phyloP scores from a whole-genome alignment of 2,329 filamentous ascomycete species.

The Nemania sp. region DNA sequence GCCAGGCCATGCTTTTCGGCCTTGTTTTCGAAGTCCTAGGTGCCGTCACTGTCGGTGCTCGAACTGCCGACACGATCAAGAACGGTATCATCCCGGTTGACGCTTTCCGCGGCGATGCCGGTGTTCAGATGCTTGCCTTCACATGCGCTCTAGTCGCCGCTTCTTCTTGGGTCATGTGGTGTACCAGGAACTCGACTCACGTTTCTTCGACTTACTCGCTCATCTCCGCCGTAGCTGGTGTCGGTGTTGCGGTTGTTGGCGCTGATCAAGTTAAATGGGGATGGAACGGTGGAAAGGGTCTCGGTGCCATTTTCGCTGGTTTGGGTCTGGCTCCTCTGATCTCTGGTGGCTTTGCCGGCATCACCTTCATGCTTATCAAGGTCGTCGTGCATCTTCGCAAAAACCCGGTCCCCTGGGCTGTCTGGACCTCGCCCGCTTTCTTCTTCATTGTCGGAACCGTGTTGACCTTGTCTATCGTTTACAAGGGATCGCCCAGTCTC shows the following conservation, averaged over 20 bases:
- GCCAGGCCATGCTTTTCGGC: conserved; percentile 68
- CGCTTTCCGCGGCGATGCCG: conserved; percentile 63
- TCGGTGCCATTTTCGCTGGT: conserved; percentile 73
- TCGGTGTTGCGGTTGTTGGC: conserved; percentile 68
- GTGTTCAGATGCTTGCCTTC: conserved; percentile 70
- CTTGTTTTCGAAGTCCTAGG: conserved; percentile 70
- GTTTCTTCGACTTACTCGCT: conserved; percentile 75
- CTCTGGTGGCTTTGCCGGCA: conserved; percentile 64
- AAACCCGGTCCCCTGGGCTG: conserved; percentile 72
- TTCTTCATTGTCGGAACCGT: conserved; percentile 76
- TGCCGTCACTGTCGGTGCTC: conserved; percentile 67
- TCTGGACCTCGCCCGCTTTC: conserved; percentile 74
- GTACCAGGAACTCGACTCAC: conserved; percentile 72
- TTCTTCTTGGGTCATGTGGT: conserved; percentile 79
- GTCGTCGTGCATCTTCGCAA: conserved; percentile 69
- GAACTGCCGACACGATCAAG: conserved; percentile 78
- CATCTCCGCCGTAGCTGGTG: conserved; percentile 69
- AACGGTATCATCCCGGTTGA: conserved; percentile 69
- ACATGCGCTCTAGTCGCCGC: conserved; percentile 66
- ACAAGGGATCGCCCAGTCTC: conserved; percentile 76
- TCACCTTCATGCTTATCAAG: conserved; percentile 76
- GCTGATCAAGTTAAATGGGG: conserved; percentile 67
- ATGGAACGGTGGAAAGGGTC: conserved; percentile 68
- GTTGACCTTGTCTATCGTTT: conserved; percentile 77
- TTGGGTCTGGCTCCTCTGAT: conserved; percentile 72